Percentiles rank a stretch among this genome's conserved stretches.
Evolutionary conservation across 176 grass and related monocot species (phyloP).

Genomic region (Ananas comosus): DNA sequence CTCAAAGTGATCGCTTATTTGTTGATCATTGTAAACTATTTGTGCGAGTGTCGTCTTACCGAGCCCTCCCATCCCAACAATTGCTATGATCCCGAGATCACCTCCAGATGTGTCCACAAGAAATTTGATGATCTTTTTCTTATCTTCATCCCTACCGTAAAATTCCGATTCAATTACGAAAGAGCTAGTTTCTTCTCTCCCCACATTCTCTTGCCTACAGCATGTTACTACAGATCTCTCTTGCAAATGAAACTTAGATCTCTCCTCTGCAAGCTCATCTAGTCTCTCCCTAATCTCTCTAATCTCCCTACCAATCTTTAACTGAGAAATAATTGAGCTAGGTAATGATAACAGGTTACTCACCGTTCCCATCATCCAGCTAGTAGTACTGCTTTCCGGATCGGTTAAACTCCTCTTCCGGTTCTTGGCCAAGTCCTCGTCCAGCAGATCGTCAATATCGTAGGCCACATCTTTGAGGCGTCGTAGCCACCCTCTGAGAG

Average conservation of each 20-base stretch:
- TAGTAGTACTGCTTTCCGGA: neutral
- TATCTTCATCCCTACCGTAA: neutral
- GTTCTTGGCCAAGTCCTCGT: too few relatives aligned
- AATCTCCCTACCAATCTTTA: constrained; percentile 15
- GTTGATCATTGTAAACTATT: neutral
- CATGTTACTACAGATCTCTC: neutral
- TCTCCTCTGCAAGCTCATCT: constrained; percentile 3
- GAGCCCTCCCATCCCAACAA: constrained; percentile 3
- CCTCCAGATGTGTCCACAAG: neutral
- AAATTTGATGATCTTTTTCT: neutral
- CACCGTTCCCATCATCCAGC: neutral
- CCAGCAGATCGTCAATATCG: too few relatives aligned
- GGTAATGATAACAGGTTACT: constrained; percentile 16
- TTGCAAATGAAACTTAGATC: constrained; percentile 12
- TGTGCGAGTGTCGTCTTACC: constrained; percentile 9
- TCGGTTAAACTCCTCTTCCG: too few relatives aligned
- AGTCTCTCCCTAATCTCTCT: neutral
- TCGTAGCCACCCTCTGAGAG: too few relatives aligned
- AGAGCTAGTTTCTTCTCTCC: neutral
- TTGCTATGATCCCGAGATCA: neutral
- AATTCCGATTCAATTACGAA: neutral
- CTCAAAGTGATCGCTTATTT: neutral
- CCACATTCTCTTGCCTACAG: neutral
- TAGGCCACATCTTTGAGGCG: too few relatives aligned
- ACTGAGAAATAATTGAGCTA: neutral